These are phyloP conservation scores for Pichia membranifaciens DNA, from an alignment of 805 yeast genomes.

Conservation along the genomic window DNA sequence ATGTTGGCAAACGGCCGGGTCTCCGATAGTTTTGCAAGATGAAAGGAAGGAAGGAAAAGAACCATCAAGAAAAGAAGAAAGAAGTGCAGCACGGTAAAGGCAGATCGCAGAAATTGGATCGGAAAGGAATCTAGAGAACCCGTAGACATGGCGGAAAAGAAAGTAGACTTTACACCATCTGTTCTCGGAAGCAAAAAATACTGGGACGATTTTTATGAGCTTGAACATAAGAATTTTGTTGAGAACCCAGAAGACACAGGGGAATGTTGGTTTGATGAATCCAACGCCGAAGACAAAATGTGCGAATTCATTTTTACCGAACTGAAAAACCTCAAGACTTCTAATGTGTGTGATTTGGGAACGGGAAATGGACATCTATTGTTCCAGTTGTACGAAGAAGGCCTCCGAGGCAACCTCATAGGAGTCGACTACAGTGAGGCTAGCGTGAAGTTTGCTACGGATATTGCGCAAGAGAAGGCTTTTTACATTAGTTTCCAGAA, in stretches of 20 bases:
- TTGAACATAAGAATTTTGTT: constrained; percentile 66
- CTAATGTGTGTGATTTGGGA: constrained; percentile 71
- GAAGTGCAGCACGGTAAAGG: too few relatives aligned
- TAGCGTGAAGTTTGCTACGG: constrained; percentile 70
- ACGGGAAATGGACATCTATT: constrained; percentile 94
- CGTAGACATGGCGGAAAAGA: constrained; percentile 15
- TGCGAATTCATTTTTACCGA: constrained; percentile 52
- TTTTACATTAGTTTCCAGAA: constrained; percentile 46
- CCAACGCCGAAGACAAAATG: constrained; percentile 86
- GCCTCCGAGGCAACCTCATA: constrained; percentile 40
- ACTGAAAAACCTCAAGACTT: constrained; percentile 8
- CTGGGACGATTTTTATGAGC: constrained; percentile 84
- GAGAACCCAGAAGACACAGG: constrained; percentile 83
- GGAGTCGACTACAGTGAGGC: constrained; percentile 87
- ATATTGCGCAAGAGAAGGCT: constrained; percentile 42
- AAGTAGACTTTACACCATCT: constrained; percentile 55
- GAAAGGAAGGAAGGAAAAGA: too few relatives aligned
- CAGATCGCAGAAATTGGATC: not conserved
- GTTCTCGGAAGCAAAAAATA: constrained; percentile 82
- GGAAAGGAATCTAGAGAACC: not conserved
- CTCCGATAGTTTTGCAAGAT: too few relatives aligned
- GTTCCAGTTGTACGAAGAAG: constrained; percentile 62
- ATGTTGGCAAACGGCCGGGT: too few relatives aligned
- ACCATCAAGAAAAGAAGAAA: too few relatives aligned
- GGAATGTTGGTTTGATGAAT: constrained; percentile 94